A percentile compares a stretch with the other conserved stretches of the same genome.
Conservation (phyloP, 106 monocot genomes). For the Dioscorea dumetorum region DNA sequence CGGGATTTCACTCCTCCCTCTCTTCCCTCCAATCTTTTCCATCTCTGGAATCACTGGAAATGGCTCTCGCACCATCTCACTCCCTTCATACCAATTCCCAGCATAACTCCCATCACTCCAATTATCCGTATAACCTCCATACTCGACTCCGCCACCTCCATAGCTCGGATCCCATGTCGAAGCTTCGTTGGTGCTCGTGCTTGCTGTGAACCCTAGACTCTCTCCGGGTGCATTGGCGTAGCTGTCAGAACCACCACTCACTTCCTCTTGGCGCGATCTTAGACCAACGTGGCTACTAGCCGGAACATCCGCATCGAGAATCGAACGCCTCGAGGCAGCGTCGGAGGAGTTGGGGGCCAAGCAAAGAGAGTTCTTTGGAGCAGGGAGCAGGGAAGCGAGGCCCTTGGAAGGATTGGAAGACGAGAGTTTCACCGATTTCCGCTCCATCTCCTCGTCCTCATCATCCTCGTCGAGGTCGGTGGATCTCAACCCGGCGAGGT, state of each 20-base stretch:
- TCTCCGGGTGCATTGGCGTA: not conserved
- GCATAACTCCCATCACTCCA: slow-evolving; percentile 20
- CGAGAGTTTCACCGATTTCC: slow-evolving; percentile 15
- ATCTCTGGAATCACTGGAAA: slow-evolving; percentile 18
- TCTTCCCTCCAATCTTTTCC: slow-evolving; percentile 54
- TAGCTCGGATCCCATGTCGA: not conserved
- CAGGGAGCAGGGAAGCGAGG: slow-evolving; percentile 68
- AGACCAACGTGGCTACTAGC: not conserved
- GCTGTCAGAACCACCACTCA: slow-evolving; percentile 6
- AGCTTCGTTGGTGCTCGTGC: not conserved
- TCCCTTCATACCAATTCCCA: slow-evolving; percentile 22
- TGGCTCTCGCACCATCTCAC: not conserved
- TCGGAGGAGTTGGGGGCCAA: slow-evolving; percentile 27
- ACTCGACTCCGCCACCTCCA: slow-evolving; percentile 2
- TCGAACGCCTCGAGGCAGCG: slow-evolving; percentile 34
- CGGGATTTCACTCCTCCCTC: slow-evolving; percentile 64
- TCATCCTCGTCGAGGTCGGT: slow-evolving; percentile 42
- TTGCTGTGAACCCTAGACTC: not conserved
- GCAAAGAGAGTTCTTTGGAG: slow-evolving; percentile 60
- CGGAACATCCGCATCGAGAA: slow-evolving; percentile 12
- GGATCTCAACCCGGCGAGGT: slow-evolving; percentile 28
- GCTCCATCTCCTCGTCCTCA: slow-evolving; percentile 26
- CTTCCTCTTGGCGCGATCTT: slow-evolving; percentile 6
- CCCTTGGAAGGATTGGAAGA: slow-evolving; percentile 19
- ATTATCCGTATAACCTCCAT: slow-evolving; percentile 11